phyloP scores from a whole-genome alignment of 768 basidiomycete genomes.

The Phlegmacium glaucopus region DNA sequence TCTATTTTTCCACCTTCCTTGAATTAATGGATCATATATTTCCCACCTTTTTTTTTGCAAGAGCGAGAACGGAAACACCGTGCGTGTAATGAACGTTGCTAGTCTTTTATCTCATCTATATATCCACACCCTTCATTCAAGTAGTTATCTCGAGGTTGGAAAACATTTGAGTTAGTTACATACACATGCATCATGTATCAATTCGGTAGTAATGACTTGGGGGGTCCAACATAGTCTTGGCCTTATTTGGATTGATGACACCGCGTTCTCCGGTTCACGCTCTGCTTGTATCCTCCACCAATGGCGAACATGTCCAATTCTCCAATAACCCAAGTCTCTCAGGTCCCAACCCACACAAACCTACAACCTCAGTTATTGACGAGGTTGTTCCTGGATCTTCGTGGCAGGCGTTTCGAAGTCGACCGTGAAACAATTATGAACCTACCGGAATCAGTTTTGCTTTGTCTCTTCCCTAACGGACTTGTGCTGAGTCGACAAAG shows the following conservation, averaged over 20 bases:
- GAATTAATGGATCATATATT: constrained; percentile 10
- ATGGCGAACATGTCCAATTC: constrained; percentile 44
- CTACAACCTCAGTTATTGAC: constrained; percentile 87
- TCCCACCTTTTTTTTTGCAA: constrained; percentile 8
- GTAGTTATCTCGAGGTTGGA: background rate
- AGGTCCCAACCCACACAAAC: constrained; percentile 63
- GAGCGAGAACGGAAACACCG: constrained; percentile 11
- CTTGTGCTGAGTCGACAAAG: constrained; percentile 90
- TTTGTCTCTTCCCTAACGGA: constrained; percentile 97
- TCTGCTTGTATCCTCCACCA: constrained; percentile 9
- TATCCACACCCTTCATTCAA: background rate
- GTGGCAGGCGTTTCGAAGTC: constrained; percentile 88
- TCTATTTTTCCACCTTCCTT: constrained; percentile 11
- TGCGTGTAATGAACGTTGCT: constrained; percentile 3
- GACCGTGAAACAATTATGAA: constrained; percentile 99
- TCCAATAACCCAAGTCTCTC: constrained; percentile 60
- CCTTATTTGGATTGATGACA: constrained; percentile 23
- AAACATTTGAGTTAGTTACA: background rate
- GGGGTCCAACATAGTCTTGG: too few relatives aligned
- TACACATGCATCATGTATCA: background rate
- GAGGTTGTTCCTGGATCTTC: constrained; percentile 86
- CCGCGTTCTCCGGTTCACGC: constrained; percentile 9
- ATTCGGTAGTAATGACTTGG: background rate
- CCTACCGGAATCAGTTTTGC: constrained; percentile 92
- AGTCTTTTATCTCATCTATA: constrained; percentile 3